These are phyloP conservation scores for Globisporangium spinosum DNA, from an alignment of 352 stramenopile genomes.

Conservation along the genomic window DNA sequence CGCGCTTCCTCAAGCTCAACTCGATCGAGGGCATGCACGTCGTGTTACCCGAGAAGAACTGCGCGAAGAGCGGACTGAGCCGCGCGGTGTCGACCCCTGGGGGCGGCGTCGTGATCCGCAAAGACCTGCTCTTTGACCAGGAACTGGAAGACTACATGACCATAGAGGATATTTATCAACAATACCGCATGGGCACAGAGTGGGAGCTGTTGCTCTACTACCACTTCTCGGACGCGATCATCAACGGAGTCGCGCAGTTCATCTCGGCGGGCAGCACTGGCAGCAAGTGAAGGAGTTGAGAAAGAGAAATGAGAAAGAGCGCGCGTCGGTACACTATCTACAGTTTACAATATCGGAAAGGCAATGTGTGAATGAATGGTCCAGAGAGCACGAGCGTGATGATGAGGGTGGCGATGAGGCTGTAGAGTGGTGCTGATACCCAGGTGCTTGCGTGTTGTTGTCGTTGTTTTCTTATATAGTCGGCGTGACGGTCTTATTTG, in stretches of 20 bases:
- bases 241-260: slow-evolving; percentile 67
- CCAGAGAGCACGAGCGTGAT: not conserved
- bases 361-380: not conserved
- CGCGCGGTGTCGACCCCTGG: slow-evolving; percentile 19
- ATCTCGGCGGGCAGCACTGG: slow-evolving; percentile 23
- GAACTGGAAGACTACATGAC: slow-evolving; percentile 68
- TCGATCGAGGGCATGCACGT: slow-evolving; percentile 50
- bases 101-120: slow-evolving; percentile 31
- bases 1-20: slow-evolving; percentile 42
- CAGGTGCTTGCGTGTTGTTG: not conserved
- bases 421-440: not conserved
- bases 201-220: slow-evolving; percentile 76
- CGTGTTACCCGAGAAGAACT: slow-evolving; percentile 55
- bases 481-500: not conserved
- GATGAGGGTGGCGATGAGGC: not conserved
- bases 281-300: not conserved
- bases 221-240: slow-evolving; percentile 72
- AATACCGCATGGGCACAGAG: slow-evolving; percentile 63
- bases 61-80: slow-evolving; percentile 38
- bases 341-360: not conserved
- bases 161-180: slow-evolving; percentile 79
- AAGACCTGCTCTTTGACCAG: slow-evolving; percentile 71
- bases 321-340: not conserved
- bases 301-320: not conserved
- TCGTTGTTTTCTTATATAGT: not conserved